A percentile compares a stretch with the other conserved stretches of the same genome.
Conservation (phyloP, 768 basidiomycete genomes). For the Lentinula raphanica region DNA sequence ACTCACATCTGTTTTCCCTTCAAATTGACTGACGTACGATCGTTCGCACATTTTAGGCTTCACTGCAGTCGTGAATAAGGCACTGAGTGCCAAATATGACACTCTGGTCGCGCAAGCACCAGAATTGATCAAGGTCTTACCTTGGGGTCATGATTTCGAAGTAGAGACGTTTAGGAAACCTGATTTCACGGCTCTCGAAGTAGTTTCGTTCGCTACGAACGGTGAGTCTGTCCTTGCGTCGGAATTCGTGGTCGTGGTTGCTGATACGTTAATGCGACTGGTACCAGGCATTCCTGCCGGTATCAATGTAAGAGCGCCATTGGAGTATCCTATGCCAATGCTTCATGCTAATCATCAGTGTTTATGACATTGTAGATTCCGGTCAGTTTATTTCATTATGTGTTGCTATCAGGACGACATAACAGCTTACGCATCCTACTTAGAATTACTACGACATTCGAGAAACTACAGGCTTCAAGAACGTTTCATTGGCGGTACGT, state of each 20-base stretch:
- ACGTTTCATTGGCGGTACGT: constrained; percentile 75
- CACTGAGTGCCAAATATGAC: constrained; percentile 78
- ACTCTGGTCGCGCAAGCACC: constrained; percentile 71
- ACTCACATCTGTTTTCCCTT: no score
- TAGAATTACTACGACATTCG: constrained; percentile 85
- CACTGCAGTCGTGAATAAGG: constrained; percentile 84
- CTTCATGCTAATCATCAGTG: no score
- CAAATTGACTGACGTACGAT: no score
- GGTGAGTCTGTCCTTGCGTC: constrained; percentile 42
- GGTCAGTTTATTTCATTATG: no score
- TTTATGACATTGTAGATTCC: no score
- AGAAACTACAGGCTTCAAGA: constrained; percentile 82
- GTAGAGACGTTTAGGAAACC: constrained; percentile 79
- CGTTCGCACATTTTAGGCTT: constrained; percentile 53
- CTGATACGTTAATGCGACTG: neutral
- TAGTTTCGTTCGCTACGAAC: constrained; percentile 78
- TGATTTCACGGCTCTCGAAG: constrained; percentile 82
- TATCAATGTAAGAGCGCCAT: constrained; percentile 75
- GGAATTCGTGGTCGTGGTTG: neutral
- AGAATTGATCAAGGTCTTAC: constrained; percentile 69
- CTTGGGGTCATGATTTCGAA: constrained; percentile 70
- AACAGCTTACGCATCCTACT: neutral
- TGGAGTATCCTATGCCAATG: no score
- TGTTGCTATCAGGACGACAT: neutral
- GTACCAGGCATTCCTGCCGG: constrained; percentile 73